Percentiles rank a stretch among this genome's conserved stretches.
phyloP scores from a whole-genome alignment of 73 alveolate species.

The Paramecium pentaurelia region DNA sequence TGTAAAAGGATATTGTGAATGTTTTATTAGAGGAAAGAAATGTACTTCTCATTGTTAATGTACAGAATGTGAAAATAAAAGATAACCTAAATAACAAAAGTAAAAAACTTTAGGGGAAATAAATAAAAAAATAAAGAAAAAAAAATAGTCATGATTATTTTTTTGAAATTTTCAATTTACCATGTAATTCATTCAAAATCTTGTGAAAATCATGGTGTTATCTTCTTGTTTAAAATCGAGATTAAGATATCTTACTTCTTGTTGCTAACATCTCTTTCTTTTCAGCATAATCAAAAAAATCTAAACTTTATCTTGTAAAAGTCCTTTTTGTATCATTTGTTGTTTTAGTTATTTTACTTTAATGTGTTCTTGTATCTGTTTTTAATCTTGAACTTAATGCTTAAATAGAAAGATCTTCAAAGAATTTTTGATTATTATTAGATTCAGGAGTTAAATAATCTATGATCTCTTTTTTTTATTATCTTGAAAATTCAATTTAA shows the following conservation, averaged over 20 bases:
- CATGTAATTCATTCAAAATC: neutral
- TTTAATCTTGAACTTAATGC: neutral
- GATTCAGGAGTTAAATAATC: constrained; percentile 4
- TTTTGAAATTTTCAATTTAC: constrained; percentile 9
- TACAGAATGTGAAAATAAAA: neutral
- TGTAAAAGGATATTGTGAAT: constrained; percentile 45
- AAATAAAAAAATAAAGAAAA: neutral
- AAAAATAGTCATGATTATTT: neutral
- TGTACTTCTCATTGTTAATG: constrained; percentile 39
- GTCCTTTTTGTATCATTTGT: neutral
- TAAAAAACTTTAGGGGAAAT: neutral
- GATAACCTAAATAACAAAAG: neutral
- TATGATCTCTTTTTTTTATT: neutral
- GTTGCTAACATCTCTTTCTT: neutral
- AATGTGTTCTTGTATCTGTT: neutral
- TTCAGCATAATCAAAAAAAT: neutral
- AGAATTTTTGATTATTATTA: neutral
- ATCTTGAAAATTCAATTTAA: neutral
- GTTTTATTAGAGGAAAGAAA: constrained; percentile 9
- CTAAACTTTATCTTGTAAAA: neutral
- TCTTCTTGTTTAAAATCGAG: constrained; percentile 7
- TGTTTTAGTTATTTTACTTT: neutral
- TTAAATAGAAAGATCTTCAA: constrained; percentile 1
- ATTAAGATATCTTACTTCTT: neutral
- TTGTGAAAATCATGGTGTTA: neutral